Evolutionary conservation across 805 yeast species (phyloP).

Genomic region (Ogataea allantospora): DNA sequence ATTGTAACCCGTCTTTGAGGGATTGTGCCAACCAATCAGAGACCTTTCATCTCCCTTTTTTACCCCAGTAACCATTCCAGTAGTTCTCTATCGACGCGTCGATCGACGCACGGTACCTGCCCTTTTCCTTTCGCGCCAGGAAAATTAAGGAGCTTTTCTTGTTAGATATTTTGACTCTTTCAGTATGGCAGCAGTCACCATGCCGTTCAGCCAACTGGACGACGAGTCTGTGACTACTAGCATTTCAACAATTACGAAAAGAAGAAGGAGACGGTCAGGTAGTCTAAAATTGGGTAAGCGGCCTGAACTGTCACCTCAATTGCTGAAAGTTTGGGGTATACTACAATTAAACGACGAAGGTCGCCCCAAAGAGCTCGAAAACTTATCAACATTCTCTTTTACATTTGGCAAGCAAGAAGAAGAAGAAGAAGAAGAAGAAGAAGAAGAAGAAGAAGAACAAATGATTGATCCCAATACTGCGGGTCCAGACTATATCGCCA

Average conservation of each 20-base stretch:
- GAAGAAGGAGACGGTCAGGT: constrained; percentile 18
- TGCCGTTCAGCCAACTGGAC: constrained; percentile 7
- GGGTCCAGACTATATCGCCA: constrained; percentile 4
- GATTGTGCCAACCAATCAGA: no score
- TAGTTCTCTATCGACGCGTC: constrained; percentile 6
- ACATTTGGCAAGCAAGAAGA: constrained; percentile 6
- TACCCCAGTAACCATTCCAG: not conserved
- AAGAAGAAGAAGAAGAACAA: constrained; percentile 1
- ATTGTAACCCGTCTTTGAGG: no score
- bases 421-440: constrained; percentile 1
- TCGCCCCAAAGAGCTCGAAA: constrained; percentile 1
- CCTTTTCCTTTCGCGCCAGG: constrained; percentile 12
- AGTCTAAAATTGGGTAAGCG: constrained; percentile 16
- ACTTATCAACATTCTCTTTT: constrained; percentile 3
- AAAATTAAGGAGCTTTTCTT: constrained; percentile 7
- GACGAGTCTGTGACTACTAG: constrained; percentile 17
- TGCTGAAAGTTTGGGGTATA: constrained; percentile 15
- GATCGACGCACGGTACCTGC: constrained; percentile 7
- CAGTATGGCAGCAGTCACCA: not conserved
- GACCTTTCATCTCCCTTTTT: no score
- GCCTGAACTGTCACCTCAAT: constrained; percentile 7
- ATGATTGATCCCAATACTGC: not conserved
- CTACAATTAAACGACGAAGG: constrained; percentile 9
- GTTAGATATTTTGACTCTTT: not conserved
- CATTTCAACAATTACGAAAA: constrained; percentile 14